These are phyloP conservation scores for Metschnikowia kofuensis DNA, from an alignment of 805 yeast genomes.

Conservation along the genomic window DNA sequence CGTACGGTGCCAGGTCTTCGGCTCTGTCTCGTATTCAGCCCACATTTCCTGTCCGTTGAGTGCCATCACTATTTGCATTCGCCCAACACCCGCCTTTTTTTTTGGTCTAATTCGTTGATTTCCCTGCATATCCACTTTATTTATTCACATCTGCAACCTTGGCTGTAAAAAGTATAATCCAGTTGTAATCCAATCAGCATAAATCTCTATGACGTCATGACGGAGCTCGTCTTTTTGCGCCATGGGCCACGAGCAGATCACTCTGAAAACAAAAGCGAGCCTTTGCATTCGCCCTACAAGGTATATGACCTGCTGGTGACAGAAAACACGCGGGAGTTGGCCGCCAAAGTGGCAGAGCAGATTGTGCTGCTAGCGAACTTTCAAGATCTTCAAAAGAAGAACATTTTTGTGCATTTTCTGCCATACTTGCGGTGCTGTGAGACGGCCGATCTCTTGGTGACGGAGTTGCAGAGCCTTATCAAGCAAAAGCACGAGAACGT, in stretches of 20 bases:
- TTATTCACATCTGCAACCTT: background rate
- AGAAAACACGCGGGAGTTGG: constrained; percentile 24
- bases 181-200: background rate
- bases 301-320: constrained; percentile 40
- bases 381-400: constrained; percentile 9
- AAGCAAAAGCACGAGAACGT: constrained; percentile 25
- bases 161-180: background rate
- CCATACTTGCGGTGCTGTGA: constrained; percentile 45
- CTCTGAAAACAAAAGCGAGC: constrained; percentile 25
- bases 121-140: background rate
- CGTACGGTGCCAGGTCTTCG: constrained; percentile 1
- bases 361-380: constrained; percentile 24
- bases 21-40: background rate
- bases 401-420: constrained; percentile 37
- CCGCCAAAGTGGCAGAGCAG: constrained; percentile 27
- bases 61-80: background rate
- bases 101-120: background rate
- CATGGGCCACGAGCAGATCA: constrained; percentile 44
- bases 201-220: constrained; percentile 21
- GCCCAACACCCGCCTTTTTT: background rate
- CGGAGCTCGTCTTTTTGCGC: constrained; percentile 43
- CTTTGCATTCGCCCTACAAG: constrained; percentile 27
- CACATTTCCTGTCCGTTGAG: background rate
- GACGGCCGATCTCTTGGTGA: constrained; percentile 38
- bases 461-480: constrained; percentile 25